Percentiles rank a stretch among this genome's conserved stretches.
phyloP scores from a whole-genome alignment of 1,139 yeast species.

The Hyphopichia khmerensis region DNA sequence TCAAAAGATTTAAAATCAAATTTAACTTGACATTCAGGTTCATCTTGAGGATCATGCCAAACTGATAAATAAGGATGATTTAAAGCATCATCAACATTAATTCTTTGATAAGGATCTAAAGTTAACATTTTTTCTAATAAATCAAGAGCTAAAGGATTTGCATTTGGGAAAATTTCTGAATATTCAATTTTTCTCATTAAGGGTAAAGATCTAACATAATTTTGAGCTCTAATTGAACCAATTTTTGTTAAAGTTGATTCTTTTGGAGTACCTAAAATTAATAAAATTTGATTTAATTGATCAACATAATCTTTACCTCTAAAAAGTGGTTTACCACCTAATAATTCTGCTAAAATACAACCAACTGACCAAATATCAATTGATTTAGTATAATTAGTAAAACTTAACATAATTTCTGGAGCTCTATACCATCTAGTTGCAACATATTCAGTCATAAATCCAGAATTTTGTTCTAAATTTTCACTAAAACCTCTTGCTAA shows the following conservation, averaged over 20 bases:
- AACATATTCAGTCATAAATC: conserved; percentile 92
- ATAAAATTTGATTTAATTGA: conserved; percentile 84
- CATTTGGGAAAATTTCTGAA: conserved; percentile 68
- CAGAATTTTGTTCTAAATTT: conserved; percentile 83
- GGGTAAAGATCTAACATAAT: conserved; percentile 85
- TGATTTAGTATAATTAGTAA: conserved; percentile 91
- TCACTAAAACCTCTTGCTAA: conserved; percentile 89
- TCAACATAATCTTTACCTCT: conserved; percentile 96
- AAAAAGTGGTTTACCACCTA: conserved; percentile 90
- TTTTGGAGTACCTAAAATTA: conserved; percentile 86
- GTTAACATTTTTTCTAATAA: conserved; percentile 79
- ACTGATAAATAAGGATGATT: conserved; percentile 85
- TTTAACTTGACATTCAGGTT: conserved; percentile 78
- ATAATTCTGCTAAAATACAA: conserved; percentile 87
- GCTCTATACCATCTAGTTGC: conserved; percentile 99
- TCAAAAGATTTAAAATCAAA: conserved; percentile 88
- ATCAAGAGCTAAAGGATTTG: conserved; percentile 86
- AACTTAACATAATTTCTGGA: conserved; percentile 93
- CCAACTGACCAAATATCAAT: conserved; percentile 98
- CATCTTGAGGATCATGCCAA: conserved; percentile 98
- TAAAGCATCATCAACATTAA: conserved; percentile 85
- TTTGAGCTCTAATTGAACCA: conserved; percentile 88
- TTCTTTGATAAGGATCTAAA: conserved; percentile 82
- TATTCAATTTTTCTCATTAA: conserved; percentile 82
- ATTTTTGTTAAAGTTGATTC: conserved; percentile 80